Evolutionary conservation across 805 yeast species (phyloP).

Genomic region (Ogataea nakhonphanomensis): DNA sequence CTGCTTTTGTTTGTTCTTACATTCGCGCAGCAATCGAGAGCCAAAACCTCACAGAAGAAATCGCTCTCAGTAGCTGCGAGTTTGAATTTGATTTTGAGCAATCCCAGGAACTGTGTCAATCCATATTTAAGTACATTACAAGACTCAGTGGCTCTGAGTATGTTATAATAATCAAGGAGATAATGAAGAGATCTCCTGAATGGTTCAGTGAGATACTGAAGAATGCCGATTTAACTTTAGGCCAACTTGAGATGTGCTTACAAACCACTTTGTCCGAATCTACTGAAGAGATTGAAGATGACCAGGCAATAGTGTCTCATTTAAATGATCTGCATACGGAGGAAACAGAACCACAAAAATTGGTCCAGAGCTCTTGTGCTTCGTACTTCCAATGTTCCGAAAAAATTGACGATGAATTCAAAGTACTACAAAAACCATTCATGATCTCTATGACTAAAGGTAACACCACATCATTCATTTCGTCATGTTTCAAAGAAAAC

Average conservation of each 20-base stretch:
- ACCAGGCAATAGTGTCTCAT: constrained; percentile 5
- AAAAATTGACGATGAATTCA: constrained; percentile 40
- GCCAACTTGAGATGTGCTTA: constrained; percentile 58
- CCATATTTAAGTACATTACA: constrained; percentile 19
- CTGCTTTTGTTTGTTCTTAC: constrained; percentile 29
- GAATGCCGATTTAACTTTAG: constrained; percentile 36
- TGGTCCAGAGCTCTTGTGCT: constrained; percentile 13
- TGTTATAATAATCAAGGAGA: constrained; percentile 33
- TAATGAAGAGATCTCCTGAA: constrained; percentile 37
- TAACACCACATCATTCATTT: constrained; percentile 18
- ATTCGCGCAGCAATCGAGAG: constrained; percentile 25
- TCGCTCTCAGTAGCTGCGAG: constrained; percentile 13
- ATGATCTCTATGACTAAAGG: constrained; percentile 38
- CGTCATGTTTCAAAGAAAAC: constrained; percentile 15
- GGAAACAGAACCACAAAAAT: constrained; percentile 12
- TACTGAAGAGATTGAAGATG: constrained; percentile 22
- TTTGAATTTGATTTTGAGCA: constrained; percentile 20
- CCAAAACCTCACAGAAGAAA: constrained; percentile 9
- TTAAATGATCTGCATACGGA: constrained; percentile 13
- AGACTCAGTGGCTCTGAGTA: constrained; percentile 23
- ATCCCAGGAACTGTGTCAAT: constrained; percentile 21
- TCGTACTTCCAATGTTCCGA: constrained; percentile 36
- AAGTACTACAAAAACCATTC: constrained; percentile 39
- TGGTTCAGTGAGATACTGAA: constrained; percentile 38
- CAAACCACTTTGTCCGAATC: constrained; percentile 52